Conservation (phyloP, 306 rosid species). For the Trichosanthes cucumerina region DNA sequence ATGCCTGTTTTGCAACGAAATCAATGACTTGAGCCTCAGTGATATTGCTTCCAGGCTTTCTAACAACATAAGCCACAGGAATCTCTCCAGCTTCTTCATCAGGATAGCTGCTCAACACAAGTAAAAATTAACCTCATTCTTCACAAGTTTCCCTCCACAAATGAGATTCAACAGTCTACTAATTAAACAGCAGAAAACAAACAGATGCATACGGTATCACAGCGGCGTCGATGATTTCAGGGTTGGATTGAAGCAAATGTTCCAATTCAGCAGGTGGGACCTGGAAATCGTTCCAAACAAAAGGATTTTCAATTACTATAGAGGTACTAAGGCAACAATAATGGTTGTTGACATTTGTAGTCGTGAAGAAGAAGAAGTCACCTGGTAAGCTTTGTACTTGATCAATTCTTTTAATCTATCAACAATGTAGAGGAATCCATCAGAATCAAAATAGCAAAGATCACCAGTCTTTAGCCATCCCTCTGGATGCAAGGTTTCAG, state of each 20-base stretch:
- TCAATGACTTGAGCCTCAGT: slow-evolving; percentile 47
- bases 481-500: slow-evolving; percentile 62
- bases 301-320: background rate
- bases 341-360: background rate
- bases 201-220: slow-evolving; percentile 65
- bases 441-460: slow-evolving; percentile 83
- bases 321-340: background rate
- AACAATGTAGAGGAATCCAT: slow-evolving; percentile 65
- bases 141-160: background rate
- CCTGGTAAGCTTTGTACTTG: slow-evolving; percentile 90
- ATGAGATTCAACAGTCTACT: background rate
- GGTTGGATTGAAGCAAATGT: slow-evolving; percentile 53
- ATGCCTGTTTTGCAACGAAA: slow-evolving; percentile 66
- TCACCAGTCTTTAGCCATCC: slow-evolving; percentile 96
- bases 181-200: background rate
- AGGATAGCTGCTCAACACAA: slow-evolving; percentile 51
- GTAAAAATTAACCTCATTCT: background rate
- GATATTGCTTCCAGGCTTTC: slow-evolving; percentile 64
- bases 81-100: slow-evolving; percentile 85
- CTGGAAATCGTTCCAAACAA: slow-evolving; percentile 31
- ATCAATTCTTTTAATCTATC: slow-evolving; percentile 91
- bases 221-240: slow-evolving; percentile 71
- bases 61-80: slow-evolving; percentile 86
- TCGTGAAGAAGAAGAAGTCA: slow-evolving; percentile 17
- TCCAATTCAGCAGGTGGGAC: slow-evolving; percentile 95